These are phyloP conservation scores for Fistulinella prunicolor DNA, from an alignment of 768 basidiomycete species.

Conservation along the genomic window DNA sequence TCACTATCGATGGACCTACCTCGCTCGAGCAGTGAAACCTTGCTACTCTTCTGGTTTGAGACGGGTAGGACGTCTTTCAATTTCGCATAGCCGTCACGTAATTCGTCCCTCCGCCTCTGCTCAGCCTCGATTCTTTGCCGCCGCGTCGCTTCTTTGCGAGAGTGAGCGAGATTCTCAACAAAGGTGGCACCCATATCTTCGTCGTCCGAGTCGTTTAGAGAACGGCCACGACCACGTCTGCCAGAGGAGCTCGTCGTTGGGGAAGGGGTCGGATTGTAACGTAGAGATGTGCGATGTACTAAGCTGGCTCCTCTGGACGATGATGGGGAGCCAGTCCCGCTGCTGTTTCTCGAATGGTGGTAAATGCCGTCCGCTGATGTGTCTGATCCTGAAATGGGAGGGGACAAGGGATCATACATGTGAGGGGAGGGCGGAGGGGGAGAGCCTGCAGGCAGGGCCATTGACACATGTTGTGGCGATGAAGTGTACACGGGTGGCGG, in stretches of 20 bases:
- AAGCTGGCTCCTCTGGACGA: constrained; percentile 74
- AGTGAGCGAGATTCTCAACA: constrained; percentile 70
- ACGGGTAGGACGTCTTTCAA: constrained; percentile 84
- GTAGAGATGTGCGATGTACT: constrained; percentile 65
- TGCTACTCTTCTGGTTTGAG: constrained; percentile 89
- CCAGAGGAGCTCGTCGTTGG: constrained; percentile 69
- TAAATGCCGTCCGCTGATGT: constrained; percentile 81
- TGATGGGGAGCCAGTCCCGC: constrained; percentile 69
- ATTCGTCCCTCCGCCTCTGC: constrained; percentile 83
- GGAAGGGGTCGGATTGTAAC: constrained; percentile 82
- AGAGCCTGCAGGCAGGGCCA: constrained; percentile 60
- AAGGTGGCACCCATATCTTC: constrained; percentile 67
- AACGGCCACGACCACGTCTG: constrained; percentile 62
- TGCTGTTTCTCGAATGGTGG: constrained; percentile 72
- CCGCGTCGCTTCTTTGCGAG: constrained; percentile 80
- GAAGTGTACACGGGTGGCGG: constrained; percentile 55
- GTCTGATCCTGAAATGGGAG: constrained; percentile 87
- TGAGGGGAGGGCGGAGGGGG: constrained; percentile 76
- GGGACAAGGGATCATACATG: constrained; percentile 82
- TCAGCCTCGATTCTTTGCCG: constrained; percentile 88
- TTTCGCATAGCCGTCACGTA: constrained; percentile 85
- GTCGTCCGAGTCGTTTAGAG: constrained; percentile 74
- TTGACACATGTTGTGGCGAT: constrained; percentile 65
- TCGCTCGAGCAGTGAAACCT: constrained; percentile 84
- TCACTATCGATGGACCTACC: constrained; percentile 44